Percentiles rank a stretch among this genome's conserved stretches.
phyloP scores from a whole-genome alignment of 2,329 filamentous ascomycete genomes.

The Metarhizium guizhouense region DNA sequence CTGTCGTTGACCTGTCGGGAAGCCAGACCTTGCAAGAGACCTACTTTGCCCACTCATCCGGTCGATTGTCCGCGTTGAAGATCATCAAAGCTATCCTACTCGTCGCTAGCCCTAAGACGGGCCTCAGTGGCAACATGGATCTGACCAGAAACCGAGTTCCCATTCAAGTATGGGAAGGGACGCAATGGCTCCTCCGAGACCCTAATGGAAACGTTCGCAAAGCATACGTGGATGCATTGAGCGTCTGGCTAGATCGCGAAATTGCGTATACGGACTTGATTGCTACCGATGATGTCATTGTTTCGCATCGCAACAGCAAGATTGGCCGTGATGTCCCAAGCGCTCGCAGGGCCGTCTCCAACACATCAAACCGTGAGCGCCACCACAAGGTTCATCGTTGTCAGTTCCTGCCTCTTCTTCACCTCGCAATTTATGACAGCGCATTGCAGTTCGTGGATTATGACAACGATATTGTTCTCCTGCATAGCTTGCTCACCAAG shows the following conservation, averaged over 20 bases:
- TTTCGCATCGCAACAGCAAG: constrained; percentile 34
- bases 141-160: constrained; percentile 68
- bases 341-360: constrained; percentile 59
- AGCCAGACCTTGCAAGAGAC: constrained; percentile 38
- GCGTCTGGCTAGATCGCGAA: constrained; percentile 80
- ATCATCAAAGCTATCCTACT: constrained; percentile 75
- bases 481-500: constrained; percentile 68
- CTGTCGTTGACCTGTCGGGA: constrained; percentile 30
- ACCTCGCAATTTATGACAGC: constrained; percentile 84
- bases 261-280: constrained; percentile 58
- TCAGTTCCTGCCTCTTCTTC: constrained; percentile 74
- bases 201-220: constrained; percentile 67
- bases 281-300: constrained; percentile 46
- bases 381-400: constrained; percentile 41
- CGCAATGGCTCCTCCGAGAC: constrained; percentile 84
- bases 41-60: constrained; percentile 43
- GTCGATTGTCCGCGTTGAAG: constrained; percentile 59
- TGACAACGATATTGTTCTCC: constrained; percentile 64
- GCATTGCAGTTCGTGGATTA: constrained; percentile 64
- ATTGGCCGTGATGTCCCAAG: constrained; percentile 32
- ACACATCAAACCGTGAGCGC: constrained; percentile 53
- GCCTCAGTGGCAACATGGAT: constrained; percentile 47
- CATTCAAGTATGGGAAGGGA: constrained; percentile 88
- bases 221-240: constrained; percentile 75
- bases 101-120: constrained; percentile 65